Conservation (phyloP, 2,329 filamentous ascomycete genomes). For the Hirsutella rhossiliensis region DNA sequence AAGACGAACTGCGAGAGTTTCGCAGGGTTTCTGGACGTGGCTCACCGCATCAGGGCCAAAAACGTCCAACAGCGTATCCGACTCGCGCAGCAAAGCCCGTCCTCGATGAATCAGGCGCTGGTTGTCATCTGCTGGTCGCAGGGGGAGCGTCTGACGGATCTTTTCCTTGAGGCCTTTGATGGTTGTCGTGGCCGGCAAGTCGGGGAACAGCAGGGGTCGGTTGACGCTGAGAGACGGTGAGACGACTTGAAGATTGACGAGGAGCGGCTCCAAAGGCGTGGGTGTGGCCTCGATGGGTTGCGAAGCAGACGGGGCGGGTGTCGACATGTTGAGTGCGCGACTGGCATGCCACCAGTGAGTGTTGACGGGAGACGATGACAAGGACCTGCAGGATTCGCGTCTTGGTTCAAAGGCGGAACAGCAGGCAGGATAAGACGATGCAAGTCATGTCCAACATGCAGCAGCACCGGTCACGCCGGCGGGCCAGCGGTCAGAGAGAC, state of each 20-base stretch:
- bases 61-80: slow-evolving; percentile 42
- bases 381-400: background rate
- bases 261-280: slow-evolving; percentile 19
- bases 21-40: slow-evolving; percentile 1
- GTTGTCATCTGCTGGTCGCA: slow-evolving; percentile 38
- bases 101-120: slow-evolving; percentile 51
- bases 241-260: slow-evolving; percentile 44
- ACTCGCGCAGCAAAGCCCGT: slow-evolving; percentile 39
- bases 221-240: slow-evolving; percentile 45
- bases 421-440: slow-evolving; percentile 2
- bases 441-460: slow-evolving; percentile 7
- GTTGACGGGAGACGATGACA: background rate
- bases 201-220: slow-evolving; percentile 35
- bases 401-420: background rate
- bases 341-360: slow-evolving; percentile 12
- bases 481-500: background rate
- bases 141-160: slow-evolving; percentile 38
- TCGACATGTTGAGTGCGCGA: slow-evolving; percentile 25
- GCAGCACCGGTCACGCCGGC: slow-evolving; percentile 1
- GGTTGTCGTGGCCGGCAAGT: slow-evolving; percentile 36
- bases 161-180: slow-evolving; percentile 45
- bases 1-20: background rate
- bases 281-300: slow-evolving; percentile 11
- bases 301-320: slow-evolving; percentile 15
- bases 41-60: slow-evolving; percentile 44